Conservation (phyloP, 306 rosid species). For the Cicer yamashitae region DNA sequence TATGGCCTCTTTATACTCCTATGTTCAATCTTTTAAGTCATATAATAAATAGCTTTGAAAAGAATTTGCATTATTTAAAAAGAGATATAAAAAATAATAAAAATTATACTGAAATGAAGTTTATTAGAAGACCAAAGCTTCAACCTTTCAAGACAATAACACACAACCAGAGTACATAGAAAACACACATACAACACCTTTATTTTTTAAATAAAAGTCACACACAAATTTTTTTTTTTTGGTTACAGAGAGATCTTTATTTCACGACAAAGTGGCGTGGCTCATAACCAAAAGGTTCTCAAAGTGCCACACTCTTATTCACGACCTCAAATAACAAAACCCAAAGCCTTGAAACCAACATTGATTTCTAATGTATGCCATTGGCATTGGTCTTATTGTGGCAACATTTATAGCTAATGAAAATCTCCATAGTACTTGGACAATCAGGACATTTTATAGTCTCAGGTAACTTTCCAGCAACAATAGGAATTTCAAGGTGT, state of each 20-base stretch:
- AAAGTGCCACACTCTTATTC: constrained; percentile 10
- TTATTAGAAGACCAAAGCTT: not conserved
- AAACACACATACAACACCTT: not conserved
- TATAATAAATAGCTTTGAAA: too few relatives aligned
- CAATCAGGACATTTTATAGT: constrained; percentile 50
- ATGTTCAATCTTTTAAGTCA: too few relatives aligned
- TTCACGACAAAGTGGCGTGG: not conserved
- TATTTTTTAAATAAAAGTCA: too few relatives aligned
- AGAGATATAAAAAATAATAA: too few relatives aligned
- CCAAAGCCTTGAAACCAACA: not conserved
- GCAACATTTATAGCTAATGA: constrained; percentile 50
- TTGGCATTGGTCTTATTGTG: constrained; percentile 37
- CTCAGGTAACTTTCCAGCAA: constrained; percentile 47
- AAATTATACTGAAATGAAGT: too few relatives aligned
- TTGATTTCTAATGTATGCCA: not conserved
- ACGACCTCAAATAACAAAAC: not conserved
- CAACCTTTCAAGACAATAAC: not conserved
- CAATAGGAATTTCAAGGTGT: constrained; percentile 45
- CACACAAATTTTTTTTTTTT: too few relatives aligned
- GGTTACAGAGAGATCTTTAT: too few relatives aligned
- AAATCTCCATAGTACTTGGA: constrained; percentile 49
- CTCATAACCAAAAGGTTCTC: not conserved
- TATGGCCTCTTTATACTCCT: too few relatives aligned
- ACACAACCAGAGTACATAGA: not conserved
- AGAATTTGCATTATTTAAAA: too few relatives aligned